A percentile compares a stretch with the other conserved stretches of the same genome.
phyloP scores from a whole-genome alignment of 179 eudicot genomes.

The Pouteria campechiana region DNA sequence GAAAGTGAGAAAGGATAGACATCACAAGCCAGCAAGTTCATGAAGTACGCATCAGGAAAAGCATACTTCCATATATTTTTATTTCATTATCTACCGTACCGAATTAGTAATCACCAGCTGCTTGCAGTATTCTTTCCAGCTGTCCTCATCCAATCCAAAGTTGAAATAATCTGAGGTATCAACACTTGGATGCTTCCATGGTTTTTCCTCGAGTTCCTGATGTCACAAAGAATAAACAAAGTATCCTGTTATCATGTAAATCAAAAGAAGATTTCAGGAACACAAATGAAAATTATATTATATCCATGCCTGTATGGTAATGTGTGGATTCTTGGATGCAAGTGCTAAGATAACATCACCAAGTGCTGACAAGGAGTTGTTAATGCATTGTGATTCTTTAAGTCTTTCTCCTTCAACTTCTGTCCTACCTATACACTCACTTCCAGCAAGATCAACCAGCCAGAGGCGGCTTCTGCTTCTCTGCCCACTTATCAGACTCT shows the following conservation, averaged over 20 bases:
- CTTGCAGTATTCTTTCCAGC: conserved; percentile 94
- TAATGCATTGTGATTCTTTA: conserved; percentile 6
- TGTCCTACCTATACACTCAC: conserved; percentile 3
- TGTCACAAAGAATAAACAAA: no score
- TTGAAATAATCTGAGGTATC: conserved; percentile 88
- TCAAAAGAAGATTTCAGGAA: no score
- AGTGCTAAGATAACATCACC: conserved; percentile 6
- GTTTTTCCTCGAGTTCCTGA: conserved; percentile 98
- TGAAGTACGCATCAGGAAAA: no score
- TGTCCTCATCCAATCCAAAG: conserved; percentile 78
- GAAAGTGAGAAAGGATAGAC: no score
- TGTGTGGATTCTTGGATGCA: conserved; percentile 1
- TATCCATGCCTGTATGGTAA: conserved; percentile 92
- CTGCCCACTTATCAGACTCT: no score
- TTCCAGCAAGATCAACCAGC: conserved; percentile 8
- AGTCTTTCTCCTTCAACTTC: conserved; percentile 8
- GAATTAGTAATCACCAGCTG: conserved; percentile 70
- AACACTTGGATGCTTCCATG: conserved; percentile 76
- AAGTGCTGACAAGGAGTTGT: conserved; percentile 5
- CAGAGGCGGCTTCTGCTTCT: no score
- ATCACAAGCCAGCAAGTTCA: no score
- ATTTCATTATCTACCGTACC: no score
- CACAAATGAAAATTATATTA: no score
- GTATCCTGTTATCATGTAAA: no score
- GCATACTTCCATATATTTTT: no score